Evolutionary conservation across 345 rosid genomes (phyloP).

Genomic region (Populus euphratica): DNA sequence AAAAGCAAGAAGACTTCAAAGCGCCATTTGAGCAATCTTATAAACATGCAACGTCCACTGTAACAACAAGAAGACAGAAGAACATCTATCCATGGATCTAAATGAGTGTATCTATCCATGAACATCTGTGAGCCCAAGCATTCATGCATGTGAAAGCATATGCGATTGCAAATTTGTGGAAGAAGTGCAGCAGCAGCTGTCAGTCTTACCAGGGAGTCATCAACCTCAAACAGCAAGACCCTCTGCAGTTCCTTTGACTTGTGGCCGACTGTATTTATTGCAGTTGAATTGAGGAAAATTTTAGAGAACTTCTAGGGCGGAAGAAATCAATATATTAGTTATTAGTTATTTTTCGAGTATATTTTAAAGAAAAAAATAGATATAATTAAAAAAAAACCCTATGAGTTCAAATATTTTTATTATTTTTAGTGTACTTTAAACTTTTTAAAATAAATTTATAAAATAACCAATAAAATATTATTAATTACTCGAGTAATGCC

Average conservation of each 20-base stretch:
- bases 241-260: neutral
- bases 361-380: no score
- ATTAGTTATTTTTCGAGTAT: no score
- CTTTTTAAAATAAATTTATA: no score
- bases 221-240: neutral
- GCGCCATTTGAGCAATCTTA: neutral
- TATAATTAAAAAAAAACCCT: no score
- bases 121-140: neutral
- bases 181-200: neutral
- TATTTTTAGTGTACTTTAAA: no score
- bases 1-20: neutral
- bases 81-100: neutral
- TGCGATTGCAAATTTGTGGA: neutral
- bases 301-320: no score
- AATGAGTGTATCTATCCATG: neutral
- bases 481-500: no score
- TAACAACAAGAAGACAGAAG: neutral
- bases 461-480: no score
- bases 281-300: neutral
- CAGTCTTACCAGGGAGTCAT: neutral
- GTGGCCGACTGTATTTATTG: slow-evolving; percentile 28
- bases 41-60: neutral
- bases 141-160: neutral
- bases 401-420: no score
- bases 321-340: no score